Conservation (phyloP, 192 early-diverging fungal genomes). For the Linderina pennispora region DNA sequence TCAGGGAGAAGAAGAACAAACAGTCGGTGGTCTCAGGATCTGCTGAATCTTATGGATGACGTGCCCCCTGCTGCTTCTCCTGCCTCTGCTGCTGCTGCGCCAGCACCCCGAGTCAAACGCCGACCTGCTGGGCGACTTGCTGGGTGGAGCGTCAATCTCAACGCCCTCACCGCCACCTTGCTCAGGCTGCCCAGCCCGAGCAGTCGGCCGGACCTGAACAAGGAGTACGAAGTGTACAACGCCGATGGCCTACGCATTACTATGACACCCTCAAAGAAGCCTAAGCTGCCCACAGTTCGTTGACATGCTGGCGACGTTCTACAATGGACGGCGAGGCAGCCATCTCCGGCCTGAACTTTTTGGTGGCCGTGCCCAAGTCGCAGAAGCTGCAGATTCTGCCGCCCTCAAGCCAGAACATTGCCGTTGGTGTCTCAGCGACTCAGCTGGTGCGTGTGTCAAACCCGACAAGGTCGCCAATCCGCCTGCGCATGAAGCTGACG, state of each 20-base stretch:
- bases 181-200: conserved; percentile 19
- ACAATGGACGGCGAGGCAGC: conserved; percentile 57
- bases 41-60: conserved; percentile 68
- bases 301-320: conserved; percentile 63
- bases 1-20: conserved; percentile 6
- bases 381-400: conserved; percentile 83
- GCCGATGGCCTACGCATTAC: conserved; percentile 74
- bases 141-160: conserved; percentile 54
- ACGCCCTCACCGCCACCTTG: conserved; percentile 8
- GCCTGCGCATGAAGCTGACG: conserved; percentile 47
- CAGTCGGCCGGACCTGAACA: conserved; percentile 17
- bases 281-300: conserved; percentile 53
- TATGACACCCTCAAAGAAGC: conserved; percentile 66
- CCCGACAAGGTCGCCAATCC: conserved; percentile 55
- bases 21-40: conserved; percentile 39
- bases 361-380: conserved; percentile 93
- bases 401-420: conserved; percentile 61
- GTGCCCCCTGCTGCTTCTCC: conserved; percentile 15
- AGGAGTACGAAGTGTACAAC: conserved; percentile 60
- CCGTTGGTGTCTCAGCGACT: conserved; percentile 55
- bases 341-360: conserved; percentile 61
- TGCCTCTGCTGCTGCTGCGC: conserved; percentile 19
- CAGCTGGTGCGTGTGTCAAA: conserved; percentile 87
- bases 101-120: conserved; percentile 27
- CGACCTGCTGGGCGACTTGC: conserved; percentile 70